Evolutionary conservation across 352 stramenopile genomes (phyloP), one percentile per base, ranked within the genome.

Genomic region (Aphanomyces invadans): DNA sequence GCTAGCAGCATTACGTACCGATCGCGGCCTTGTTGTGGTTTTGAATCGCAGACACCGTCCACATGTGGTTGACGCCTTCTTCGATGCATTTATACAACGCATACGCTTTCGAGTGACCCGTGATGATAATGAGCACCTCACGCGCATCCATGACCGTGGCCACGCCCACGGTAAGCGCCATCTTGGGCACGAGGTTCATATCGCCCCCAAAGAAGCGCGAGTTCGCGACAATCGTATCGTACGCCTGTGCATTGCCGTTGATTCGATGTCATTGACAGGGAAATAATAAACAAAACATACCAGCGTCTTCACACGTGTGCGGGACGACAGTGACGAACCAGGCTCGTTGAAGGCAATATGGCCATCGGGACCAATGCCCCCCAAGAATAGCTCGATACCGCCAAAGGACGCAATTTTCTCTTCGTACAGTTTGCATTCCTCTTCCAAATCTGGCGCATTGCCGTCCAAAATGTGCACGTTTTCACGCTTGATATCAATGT

Each of bases 271-370:
- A 15, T 5, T 66, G 42, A 15, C 19, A 7, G 25, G 4, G 23
- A 59, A 51, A 17, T n/a, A n/a, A n/a, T n/a, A n/a, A n/a, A 19
- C 57, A 51, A 4, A 33, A 49, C 62, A 11, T 29, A 83, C 76
- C 69, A 96, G 73, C 28, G 88, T 96, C 72, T 96, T 96, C 36
- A 96, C 83, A 45, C 88, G 83, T 33, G 88, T 96, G 19, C 80
- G 79, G 17, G 85, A 95, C 38, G 70, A 67, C 42, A 96, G 73
- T 11, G 82, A 95, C 31, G 79, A 92, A 28, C 89, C 89, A 0
- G 88, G 87, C 71, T 97, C 88, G 67, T 97, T 97, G 81, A 97
- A 97, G 12, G 88, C 89, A 72, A 97, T 96, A 77, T 97, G 89
- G 28, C 89, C 89, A 70, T 97, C 89, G n/a, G 86, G 89, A 0